A percentile compares a stretch with the other conserved stretches of the same genome.
phyloP scores from a whole-genome alignment of 805 yeast genomes.

The Yamadazyma ubonensis region DNA sequence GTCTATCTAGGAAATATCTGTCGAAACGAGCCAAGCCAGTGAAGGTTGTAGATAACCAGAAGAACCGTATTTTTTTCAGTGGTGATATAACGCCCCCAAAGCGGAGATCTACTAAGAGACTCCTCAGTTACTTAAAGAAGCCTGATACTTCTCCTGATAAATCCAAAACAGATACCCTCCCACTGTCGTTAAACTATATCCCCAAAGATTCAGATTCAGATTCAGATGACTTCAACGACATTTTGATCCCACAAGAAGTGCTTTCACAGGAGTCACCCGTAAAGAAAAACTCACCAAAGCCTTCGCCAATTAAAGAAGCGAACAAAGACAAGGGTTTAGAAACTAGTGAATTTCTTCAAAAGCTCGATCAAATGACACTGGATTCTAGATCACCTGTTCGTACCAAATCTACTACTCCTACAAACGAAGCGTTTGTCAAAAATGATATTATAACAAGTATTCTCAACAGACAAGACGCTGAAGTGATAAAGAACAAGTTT shows the following conservation, averaged over 20 bases:
- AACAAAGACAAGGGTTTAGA: no score
- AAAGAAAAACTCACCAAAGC: not conserved
- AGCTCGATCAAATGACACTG: no score
- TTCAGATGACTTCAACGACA: conserved; percentile 4
- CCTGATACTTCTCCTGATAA: no score
- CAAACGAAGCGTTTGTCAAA: not conserved
- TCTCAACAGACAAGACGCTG: conserved; percentile 8
- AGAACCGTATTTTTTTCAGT: not conserved
- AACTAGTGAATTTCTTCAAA: no score
- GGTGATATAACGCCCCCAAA: not conserved
- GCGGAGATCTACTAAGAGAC: not conserved
- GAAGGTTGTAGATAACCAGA: conserved; percentile 1
- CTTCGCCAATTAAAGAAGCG: no score
- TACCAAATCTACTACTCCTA: no score
- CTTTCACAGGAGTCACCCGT: not conserved
- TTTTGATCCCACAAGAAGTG: conserved; percentile 2
- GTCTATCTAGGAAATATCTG: not conserved
- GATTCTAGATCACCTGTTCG: no score
- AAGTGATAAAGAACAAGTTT: conserved; percentile 17
- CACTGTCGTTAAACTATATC: not conserved
- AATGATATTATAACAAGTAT: not conserved
- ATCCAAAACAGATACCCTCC: no score
- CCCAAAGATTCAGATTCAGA: conserved; percentile 2
- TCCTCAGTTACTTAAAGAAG: no score
- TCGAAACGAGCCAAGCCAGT: conserved; percentile 1